phyloP scores from a whole-genome alignment of 176 grass and related monocot genomes.

The Thinopyrum elongatum region DNA sequence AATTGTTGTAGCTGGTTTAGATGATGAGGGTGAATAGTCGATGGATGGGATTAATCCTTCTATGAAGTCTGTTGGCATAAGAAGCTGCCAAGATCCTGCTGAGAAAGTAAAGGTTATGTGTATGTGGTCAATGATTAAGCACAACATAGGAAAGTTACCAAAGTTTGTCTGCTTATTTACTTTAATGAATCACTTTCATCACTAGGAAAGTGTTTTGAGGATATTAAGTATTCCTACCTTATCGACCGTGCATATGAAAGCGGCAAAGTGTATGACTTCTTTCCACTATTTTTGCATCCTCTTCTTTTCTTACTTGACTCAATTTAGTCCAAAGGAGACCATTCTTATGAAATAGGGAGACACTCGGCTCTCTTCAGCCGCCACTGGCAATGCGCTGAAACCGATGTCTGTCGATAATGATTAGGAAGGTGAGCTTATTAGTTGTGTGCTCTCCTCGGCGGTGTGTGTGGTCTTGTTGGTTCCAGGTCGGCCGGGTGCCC shows the following conservation, averaged over 20 bases:
- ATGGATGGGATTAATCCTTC: conserved; percentile 70
- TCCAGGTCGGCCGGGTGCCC: too few relatives aligned
- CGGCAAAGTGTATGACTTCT: conserved; percentile 67
- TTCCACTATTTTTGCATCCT: neutral
- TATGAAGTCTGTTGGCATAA: conserved; percentile 77
- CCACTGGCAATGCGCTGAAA: too few relatives aligned
- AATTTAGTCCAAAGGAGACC: too few relatives aligned
- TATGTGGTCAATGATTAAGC: conserved; percentile 98
- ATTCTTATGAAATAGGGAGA: too few relatives aligned
- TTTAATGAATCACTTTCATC: conserved; percentile 94
- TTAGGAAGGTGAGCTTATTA: too few relatives aligned
- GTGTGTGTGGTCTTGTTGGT: too few relatives aligned
- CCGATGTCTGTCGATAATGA: too few relatives aligned
- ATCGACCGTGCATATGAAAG: conserved; percentile 93
- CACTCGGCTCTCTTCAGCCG: too few relatives aligned
- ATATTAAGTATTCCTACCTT: conserved; percentile 98
- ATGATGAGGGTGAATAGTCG: conserved; percentile 71
- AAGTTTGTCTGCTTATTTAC: conserved; percentile 88
- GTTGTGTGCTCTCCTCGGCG: too few relatives aligned
- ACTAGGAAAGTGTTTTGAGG: conserved; percentile 93
- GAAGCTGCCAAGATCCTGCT: conserved; percentile 81
- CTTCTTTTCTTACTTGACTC: too few relatives aligned
- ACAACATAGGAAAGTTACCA: conserved; percentile 91
- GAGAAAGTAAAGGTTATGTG: conserved; percentile 97
- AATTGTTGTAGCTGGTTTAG: conserved; percentile 76